Evolutionary conservation across 1,139 yeast species (phyloP), one percentile per base, ranked within the genome.

Genomic region (Yamadazyma sp.): DNA sequence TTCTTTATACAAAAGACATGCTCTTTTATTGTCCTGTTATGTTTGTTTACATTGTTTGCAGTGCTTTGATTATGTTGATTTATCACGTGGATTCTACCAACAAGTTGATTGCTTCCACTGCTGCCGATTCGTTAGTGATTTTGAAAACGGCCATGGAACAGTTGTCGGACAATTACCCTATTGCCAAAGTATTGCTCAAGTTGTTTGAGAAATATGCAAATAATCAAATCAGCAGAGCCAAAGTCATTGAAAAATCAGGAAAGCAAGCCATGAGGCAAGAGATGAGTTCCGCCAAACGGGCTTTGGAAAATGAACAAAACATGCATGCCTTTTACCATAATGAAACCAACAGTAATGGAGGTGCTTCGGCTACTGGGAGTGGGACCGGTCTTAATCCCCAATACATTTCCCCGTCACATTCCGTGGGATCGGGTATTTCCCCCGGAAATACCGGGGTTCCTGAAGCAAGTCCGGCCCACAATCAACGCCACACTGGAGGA

Each of bases 41-140:
- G 63, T 69, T 68, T 48, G 74, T 72, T n/a, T 71, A 80, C 56
- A 68, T 80, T 49, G 60, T 84, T 26, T 83, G 83, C 57, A 75
- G 85, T 33, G 89, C 95, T 1, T 69, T 83, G 53, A 71, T 83
- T 49, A 82, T 86, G 77, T 77, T 86, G 55, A 72, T 85, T 28
- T 84, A 85, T 57, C 95, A 87, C 59, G 77, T 81, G 37, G 86
- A 82, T 51, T 79, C 87, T 5, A 63, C 76, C 17, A 75, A 78
- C 46, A 61, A 69, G 11, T 71, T 72, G 2, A 82, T 83, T 43
- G 76, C 81, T 0, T 73, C 79, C 27, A 74, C 83, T 12, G 87
- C 89, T 1, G 66, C 75, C 38, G 75, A 75, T 45, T 79, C 87
- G 1, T 66, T 82, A 37, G 67, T 64, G 25, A 71, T 77, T 3